Evolutionary conservation across 2,329 filamentous ascomycete genomes (phyloP), one percentile per base, ranked within the genome.

Genomic region (Penicillium hesseltinei): DNA sequence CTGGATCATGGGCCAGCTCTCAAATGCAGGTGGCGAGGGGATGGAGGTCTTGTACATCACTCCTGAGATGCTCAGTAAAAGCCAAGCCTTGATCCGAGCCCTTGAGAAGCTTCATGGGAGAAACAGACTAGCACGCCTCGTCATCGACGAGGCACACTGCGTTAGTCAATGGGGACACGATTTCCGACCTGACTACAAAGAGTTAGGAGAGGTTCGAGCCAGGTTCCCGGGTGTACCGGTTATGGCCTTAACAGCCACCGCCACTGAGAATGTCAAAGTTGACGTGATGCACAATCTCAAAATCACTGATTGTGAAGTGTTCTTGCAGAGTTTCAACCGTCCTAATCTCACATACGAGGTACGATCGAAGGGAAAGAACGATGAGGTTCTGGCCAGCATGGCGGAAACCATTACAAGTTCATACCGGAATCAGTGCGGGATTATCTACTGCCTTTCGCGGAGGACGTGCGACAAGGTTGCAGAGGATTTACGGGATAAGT

Each of bases 91-190:
- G 73, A 78, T 86, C 57, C 82, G 80, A 51, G 83, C 81, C 3
- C 81, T 99, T 61, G 77, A 84, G 51, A 80, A 79, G 2, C 80
- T 99, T n/a, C 83, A 96, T 72, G 74, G 75, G 15, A 85, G 85
- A 50, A 79, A 82, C 4, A 90, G 88, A 66, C 84, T 99, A 51
- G 93, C 95, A 17, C 86, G 94, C 27, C 85, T 99, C 48, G 94
- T 99, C 52, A 96, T 99, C 61, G 94, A 99, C 66, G 95, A 99
- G 77, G 94, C 94, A n/a, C 94, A 99, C 73, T 99, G 94, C 73
- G 93, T 99, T 27, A 97, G 94, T 73, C 92, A 99, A 79, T 99
- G 94, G 94, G 94, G 94, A 0, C 94, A 99, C 66, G 94, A 99
- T 73, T 99, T 99, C 71, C 86, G 95, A 45, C 93, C 92, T 0